Conservation (phyloP, 139 green algal genomes). For the Axilococcus clingmanii region DNA sequence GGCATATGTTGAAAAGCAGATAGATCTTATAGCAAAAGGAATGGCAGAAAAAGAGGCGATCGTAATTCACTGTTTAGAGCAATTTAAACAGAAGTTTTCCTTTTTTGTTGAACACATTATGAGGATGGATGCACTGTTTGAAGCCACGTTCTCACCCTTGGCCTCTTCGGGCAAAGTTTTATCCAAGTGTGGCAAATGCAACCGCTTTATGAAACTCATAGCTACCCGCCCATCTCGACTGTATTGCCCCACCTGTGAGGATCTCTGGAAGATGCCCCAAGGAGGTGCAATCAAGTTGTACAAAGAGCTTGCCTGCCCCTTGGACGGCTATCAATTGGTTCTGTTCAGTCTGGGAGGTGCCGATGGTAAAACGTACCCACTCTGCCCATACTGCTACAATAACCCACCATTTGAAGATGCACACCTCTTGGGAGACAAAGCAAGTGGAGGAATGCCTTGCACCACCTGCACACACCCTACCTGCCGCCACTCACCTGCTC, state of each 20-base stretch:
- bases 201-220: constrained; percentile 80
- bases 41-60: constrained; percentile 62
- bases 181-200: constrained; percentile 77
- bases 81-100: constrained; percentile 66
- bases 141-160: constrained; percentile 77
- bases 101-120: constrained; percentile 68
- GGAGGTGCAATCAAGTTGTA: constrained; percentile 75
- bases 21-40: constrained; percentile 65
- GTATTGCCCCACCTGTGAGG: constrained; percentile 83
- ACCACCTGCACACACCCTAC: constrained; percentile 64
- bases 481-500: constrained; percentile 48
- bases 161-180: constrained; percentile 62
- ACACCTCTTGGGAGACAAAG: constrained; percentile 20
- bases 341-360: constrained; percentile 67
- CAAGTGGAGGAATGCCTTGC: constrained; percentile 68
- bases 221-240: constrained; percentile 57
- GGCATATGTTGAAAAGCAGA: constrained; percentile 74
- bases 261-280: constrained; percentile 73
- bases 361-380: constrained; percentile 70
- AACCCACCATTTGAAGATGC: constrained; percentile 71
- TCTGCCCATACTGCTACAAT: constrained; percentile 88
- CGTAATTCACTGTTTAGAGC: constrained; percentile 54
- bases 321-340: constrained; percentile 82
- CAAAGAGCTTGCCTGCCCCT: constrained; percentile 66
- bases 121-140: constrained; percentile 86